Percentiles rank a stretch among this genome's conserved stretches.
Conservation (phyloP, 1,284 basidiomycete species). For the Pseudozyma hubeiensis region DNA sequence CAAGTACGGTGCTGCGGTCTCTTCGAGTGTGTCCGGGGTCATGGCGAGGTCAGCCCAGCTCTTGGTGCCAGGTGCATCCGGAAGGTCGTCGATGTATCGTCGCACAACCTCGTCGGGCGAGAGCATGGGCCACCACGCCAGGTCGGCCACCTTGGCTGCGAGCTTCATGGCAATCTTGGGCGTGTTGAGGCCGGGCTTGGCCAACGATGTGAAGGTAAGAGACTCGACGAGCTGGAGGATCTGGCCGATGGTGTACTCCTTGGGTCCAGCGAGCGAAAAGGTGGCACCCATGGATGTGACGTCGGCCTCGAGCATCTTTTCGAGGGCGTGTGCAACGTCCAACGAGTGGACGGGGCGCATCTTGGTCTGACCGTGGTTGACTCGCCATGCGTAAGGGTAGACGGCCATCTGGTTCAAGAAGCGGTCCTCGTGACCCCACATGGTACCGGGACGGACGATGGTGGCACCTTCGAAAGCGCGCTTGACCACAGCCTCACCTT, state of each 20-base stretch:
- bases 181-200: constrained; percentile 77
- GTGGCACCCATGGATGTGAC: constrained; percentile 76
- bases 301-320: constrained; percentile 79
- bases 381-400: constrained; percentile 93
- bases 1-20: constrained; percentile 89
- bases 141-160: constrained; percentile 78
- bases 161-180: constrained; percentile 81
- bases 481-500: constrained; percentile 88
- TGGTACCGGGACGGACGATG: constrained; percentile 84
- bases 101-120: constrained; percentile 90
- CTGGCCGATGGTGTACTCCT: constrained; percentile 85
- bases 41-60: constrained; percentile 73
- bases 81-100: constrained; percentile 83
- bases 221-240: constrained; percentile 84
- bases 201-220: constrained; percentile 77
- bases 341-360: constrained; percentile 91
- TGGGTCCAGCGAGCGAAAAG: constrained; percentile 88
- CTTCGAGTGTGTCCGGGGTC: constrained; percentile 85
- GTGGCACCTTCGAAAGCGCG: constrained; percentile 87
- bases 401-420: constrained; percentile 91
- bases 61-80: constrained; percentile 70
- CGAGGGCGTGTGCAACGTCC: constrained; percentile 91
- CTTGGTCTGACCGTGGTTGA: constrained; percentile 87
- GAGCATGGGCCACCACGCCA: constrained; percentile 90
- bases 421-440: constrained; percentile 96